These are phyloP conservation scores for Balansia obtecta DNA, from an alignment of 2,329 filamentous ascomycete species.

Conservation along the genomic window DNA sequence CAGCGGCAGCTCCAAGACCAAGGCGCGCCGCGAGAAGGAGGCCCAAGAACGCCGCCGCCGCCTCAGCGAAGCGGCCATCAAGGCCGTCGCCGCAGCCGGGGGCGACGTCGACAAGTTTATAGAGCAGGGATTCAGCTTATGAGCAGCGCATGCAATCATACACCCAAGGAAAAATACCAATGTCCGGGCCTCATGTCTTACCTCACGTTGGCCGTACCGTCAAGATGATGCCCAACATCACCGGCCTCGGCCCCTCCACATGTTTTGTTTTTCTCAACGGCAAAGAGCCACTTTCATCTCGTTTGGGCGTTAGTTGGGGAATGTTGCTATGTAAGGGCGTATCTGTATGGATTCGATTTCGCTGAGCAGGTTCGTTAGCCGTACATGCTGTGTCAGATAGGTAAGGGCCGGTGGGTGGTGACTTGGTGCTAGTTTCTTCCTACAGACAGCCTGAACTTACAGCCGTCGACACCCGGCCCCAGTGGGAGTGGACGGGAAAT, in stretches of 20 bases:
- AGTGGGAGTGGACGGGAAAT: too few species aligned
- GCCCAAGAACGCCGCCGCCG: constrained; percentile 62
- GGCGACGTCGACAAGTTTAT: constrained; percentile 48
- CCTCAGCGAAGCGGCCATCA: constrained; percentile 55
- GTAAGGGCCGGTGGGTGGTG: too few species aligned
- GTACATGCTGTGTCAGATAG: too few species aligned
- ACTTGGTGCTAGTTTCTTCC: too few species aligned
- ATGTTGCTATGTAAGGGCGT: too few species aligned
- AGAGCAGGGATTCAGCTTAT: constrained; percentile 37
- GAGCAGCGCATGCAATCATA: neutral
- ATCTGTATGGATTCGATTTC: too few species aligned
- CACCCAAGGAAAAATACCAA: neutral
- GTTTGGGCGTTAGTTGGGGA: too few species aligned
- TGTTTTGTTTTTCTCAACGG: constrained; percentile 6
- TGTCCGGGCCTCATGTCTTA: neutral
- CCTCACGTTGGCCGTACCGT: neutral
- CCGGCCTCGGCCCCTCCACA: too few species aligned
- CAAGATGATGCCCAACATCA: neutral
- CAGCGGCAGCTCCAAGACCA: constrained; percentile 84
- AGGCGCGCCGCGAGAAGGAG: constrained; percentile 82
- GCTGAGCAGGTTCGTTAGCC: too few species aligned
- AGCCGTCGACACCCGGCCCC: too few species aligned
- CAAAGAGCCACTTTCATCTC: constrained; percentile 11
- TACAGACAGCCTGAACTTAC: too few species aligned
- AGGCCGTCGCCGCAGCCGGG: constrained; percentile 57